These are phyloP conservation scores for Aureococcus anophagefferens DNA, from an alignment of 108 stramenopile genomes.

Conservation along the genomic window DNA sequence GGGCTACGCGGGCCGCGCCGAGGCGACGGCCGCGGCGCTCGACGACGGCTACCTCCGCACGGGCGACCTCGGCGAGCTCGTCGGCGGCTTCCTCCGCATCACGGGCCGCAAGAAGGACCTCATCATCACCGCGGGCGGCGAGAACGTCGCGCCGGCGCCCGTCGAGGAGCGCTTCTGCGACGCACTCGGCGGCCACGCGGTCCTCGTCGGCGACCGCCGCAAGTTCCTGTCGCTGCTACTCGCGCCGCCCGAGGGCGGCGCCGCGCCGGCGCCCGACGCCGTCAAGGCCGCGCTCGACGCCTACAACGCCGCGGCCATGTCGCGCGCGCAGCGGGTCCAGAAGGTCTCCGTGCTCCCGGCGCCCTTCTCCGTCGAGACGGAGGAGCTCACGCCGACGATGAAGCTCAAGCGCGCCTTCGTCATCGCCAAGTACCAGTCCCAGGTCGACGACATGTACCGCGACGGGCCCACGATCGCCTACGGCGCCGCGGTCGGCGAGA, in stretches of 20 bases:
- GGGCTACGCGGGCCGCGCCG: constrained; percentile 46
- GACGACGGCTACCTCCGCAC: constrained; percentile 5
- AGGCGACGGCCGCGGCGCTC: constrained; percentile 24
- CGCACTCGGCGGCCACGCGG: constrained; percentile 42
- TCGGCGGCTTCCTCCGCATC: constrained; percentile 21
- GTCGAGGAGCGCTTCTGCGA: constrained; percentile 57
- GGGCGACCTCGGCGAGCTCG: constrained; percentile 11
- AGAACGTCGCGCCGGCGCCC: constrained; percentile 59
- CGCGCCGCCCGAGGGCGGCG: constrained; percentile 18
- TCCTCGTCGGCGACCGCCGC: constrained; percentile 60
- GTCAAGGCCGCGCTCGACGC: no score
- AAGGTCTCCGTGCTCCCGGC: constrained; percentile 44
- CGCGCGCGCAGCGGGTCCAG: constrained; percentile 54
- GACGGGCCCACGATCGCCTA: no score
- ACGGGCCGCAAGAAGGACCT: constrained; percentile 44
- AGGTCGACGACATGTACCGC: no score
- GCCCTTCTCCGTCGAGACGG: constrained; percentile 50
- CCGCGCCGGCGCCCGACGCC: background rate
- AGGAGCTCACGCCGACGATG: constrained; percentile 66
- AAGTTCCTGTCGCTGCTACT: constrained; percentile 46
- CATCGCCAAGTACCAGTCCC: constrained; percentile 41
- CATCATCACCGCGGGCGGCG: constrained; percentile 64
- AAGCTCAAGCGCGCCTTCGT: constrained; percentile 62
- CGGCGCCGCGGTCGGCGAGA: no score
- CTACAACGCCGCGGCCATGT: constrained; percentile 25